phyloP scores from a whole-genome alignment of 1,284 basidiomycete genomes.

The Xanthoconium separans region DNA sequence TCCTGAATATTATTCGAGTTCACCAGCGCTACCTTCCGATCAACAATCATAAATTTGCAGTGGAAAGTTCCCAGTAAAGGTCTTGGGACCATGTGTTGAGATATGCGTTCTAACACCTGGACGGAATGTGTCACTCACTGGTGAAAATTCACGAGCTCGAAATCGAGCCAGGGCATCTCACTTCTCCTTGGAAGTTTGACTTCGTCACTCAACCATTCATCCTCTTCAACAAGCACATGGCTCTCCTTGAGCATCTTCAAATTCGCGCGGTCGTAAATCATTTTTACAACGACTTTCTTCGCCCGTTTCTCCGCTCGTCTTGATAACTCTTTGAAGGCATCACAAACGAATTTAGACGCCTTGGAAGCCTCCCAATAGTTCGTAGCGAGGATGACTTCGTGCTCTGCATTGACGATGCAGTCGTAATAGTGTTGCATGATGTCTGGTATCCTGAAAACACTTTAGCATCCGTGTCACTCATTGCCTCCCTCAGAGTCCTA shows the following conservation, averaged over 20 bases:
- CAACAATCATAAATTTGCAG: slow-evolving; percentile 75
- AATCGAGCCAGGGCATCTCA: slow-evolving; percentile 60
- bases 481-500: slow-evolving; percentile 19
- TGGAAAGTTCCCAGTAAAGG: slow-evolving; percentile 76
- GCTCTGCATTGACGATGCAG: slow-evolving; percentile 55
- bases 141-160: slow-evolving; percentile 60
- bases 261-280: slow-evolving; percentile 71
- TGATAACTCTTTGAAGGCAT: slow-evolving; percentile 56
- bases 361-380: slow-evolving; percentile 58
- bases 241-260: slow-evolving; percentile 56
- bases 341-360: slow-evolving; percentile 50
- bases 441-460: slow-evolving; percentile 50
- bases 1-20: slow-evolving; percentile 80
- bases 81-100: slow-evolving; percentile 39
- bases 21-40: slow-evolving; percentile 69
- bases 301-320: slow-evolving; percentile 44
- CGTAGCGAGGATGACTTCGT: slow-evolving; percentile 61
- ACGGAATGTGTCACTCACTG: slow-evolving; percentile 21
- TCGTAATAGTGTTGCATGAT: slow-evolving; percentile 60
- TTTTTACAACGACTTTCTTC: slow-evolving; percentile 53
- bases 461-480: slow-evolving; percentile 1
- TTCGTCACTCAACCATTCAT: slow-evolving; percentile 45
- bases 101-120: background rate
- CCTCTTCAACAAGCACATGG: slow-evolving; percentile 51
- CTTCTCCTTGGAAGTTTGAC: slow-evolving; percentile 56